Evolutionary conservation across 495 filamentous ascomycete genomes (phyloP).

Genomic region (Aspergillus biplanus): DNA sequence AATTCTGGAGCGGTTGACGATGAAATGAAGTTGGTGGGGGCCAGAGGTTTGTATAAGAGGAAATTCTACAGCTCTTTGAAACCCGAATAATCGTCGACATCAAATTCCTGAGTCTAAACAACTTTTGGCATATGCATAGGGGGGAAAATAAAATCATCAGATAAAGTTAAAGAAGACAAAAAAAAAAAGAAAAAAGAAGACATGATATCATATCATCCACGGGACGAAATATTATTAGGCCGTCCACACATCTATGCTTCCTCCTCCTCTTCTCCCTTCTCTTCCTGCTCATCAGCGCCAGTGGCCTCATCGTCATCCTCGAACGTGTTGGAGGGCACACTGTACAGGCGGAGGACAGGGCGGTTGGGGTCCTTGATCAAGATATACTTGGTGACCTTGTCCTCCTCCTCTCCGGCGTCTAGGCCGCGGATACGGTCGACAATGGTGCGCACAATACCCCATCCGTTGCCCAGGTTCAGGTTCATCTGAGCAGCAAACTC

Average conservation of each 20-base stretch:
- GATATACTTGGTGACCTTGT: slow-evolving; percentile 65
- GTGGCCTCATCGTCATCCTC: slow-evolving; percentile 69
- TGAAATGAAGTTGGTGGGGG: no score
- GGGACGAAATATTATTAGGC: slow-evolving; percentile 20
- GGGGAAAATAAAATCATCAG: slow-evolving; percentile 9
- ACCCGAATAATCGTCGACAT: background rate
- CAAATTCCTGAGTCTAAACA: slow-evolving; percentile 8
- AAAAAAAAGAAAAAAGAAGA: slow-evolving; percentile 14
- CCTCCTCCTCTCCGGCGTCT: slow-evolving; percentile 72
- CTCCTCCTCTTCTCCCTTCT: slow-evolving; percentile 37
- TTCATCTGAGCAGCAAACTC: slow-evolving; percentile 99
- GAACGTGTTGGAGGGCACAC: slow-evolving; percentile 84
- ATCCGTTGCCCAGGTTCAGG: slow-evolving; percentile 91
- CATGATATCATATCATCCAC: slow-evolving; percentile 24
- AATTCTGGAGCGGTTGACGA: no score
- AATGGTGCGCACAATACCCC: slow-evolving; percentile 98
- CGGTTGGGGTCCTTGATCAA: slow-evolving; percentile 93
- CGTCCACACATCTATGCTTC: slow-evolving; percentile 35
- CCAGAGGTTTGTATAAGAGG: no score
- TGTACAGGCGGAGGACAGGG: slow-evolving; percentile 87
- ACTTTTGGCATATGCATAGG: slow-evolving; percentile 9
- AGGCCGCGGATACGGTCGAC: slow-evolving; percentile 74
- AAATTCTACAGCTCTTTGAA: background rate
- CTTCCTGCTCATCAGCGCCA: slow-evolving; percentile 50
- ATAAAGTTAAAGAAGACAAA: slow-evolving; percentile 19